Base-by-base conservation (phyloP, 306 rosid genomes). In the Quercus robur region DNA sequence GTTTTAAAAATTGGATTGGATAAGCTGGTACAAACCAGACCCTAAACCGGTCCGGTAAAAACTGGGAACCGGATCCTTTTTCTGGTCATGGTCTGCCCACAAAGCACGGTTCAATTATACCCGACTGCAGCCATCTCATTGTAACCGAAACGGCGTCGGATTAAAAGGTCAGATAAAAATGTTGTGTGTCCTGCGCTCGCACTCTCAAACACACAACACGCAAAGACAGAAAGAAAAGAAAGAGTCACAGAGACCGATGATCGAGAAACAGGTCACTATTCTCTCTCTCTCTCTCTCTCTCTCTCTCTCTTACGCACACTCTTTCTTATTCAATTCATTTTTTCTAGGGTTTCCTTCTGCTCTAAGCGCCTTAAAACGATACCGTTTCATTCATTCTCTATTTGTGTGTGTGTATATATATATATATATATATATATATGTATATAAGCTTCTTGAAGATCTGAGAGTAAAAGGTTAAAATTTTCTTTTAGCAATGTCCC, bases 381-480 rank as follows among this genome's bases (percentile, higher is more conserved):
- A 13, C 54, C 15, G 54, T 49, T 49, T 49, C 54, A 13, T 49
- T 49, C 17, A 49, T 49, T 49, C 54, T 49, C 54, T 49, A 12
- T 49, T 10, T 41, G 46, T 41, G 46, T 41, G 46, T 7, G 46
- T 38, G 11, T 38, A 1, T 35, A 0, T 35, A 0, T 35, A 0
- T 33, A 33, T 33, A 33, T 33, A 33, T 33, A 33, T 33, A 33
- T 33, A 1, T 33, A 33, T 5, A 4, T 33, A 5, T 35, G 9
- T 35, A 6, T 5, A 6, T 38, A 7, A 38, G 44, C 46, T 41
- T 41, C 54, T 59, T 59, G 66, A 26, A 11, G 66, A 59, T 59
- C 66, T 59, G 11, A 23, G 66, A 59, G 5, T 21, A 23, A 26
- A 11, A 49, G 25, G 17, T 23, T 9, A 83, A 82, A 83, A 79